Evolutionary conservation across 805 yeast genomes (phyloP).

Genomic region (Kregervanrija pseudodelftensis): DNA sequence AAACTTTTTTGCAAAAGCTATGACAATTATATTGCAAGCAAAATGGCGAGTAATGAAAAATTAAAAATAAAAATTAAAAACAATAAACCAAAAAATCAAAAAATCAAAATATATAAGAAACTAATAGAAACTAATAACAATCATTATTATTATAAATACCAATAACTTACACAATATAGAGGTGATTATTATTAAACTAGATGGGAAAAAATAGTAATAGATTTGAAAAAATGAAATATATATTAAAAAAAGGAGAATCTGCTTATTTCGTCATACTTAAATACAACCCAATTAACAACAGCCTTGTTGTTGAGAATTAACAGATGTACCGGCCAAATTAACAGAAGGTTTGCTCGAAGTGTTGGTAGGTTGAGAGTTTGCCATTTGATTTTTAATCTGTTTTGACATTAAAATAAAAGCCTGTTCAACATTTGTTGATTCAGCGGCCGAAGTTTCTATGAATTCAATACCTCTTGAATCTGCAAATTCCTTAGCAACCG

Average conservation of each 20-base stretch:
- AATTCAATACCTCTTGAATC: slow-evolving; percentile 92
- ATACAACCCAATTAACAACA: slow-evolving; percentile 34
- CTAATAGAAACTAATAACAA: no score
- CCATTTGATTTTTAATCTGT: slow-evolving; percentile 94
- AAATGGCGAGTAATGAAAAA: no score
- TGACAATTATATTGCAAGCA: background rate
- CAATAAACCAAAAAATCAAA: no score
- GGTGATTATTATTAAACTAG: background rate
- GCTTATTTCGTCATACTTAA: no score
- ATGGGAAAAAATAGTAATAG: slow-evolving; percentile 1
- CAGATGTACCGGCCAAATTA: slow-evolving; percentile 65
- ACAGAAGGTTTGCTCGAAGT: slow-evolving; percentile 47
- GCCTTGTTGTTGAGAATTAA: slow-evolving; percentile 35
- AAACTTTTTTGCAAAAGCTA: background rate
- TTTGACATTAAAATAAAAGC: slow-evolving; percentile 98
- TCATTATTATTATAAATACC: no score
- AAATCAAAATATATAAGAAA: no score
- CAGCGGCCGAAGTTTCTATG: slow-evolving; percentile 92
- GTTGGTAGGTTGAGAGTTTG: slow-evolving; percentile 45
- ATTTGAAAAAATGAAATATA: slow-evolving; percentile 1
- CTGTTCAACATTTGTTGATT: slow-evolving; percentile 94
- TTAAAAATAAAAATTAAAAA: no score
- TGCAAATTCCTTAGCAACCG: slow-evolving; percentile 95
- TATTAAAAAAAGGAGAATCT: slow-evolving; percentile 2
- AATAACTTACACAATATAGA: no score